A percentile compares a stretch with the other conserved stretches of the same genome.
These are phyloP conservation scores for Acorus gramineus DNA, from an alignment of 106 monocot species.

Conservation along the genomic window DNA sequence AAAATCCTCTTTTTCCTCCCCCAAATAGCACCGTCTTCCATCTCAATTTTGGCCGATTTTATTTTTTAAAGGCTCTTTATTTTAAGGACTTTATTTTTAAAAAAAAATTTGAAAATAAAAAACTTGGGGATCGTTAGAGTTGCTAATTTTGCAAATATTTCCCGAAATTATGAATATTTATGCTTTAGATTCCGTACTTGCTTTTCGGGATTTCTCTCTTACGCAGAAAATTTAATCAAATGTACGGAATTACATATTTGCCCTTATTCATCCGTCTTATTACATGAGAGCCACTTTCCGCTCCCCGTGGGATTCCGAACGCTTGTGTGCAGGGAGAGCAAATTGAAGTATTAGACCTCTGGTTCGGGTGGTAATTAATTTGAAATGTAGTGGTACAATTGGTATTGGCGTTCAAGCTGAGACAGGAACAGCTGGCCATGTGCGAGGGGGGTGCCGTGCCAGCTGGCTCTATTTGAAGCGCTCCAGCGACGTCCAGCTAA, in stretches of 20 bases:
- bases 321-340: too few relatives aligned
- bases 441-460: constrained; percentile 30
- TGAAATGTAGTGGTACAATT: neutral
- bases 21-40: too few relatives aligned
- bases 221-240: constrained; percentile 4
- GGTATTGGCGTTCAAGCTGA: constrained; percentile 4
- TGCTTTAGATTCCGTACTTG: constrained; percentile 25
- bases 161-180: too few relatives aligned
- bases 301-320: too few relatives aligned
- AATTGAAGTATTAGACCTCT: too few relatives aligned
- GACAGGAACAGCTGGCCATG: constrained; percentile 58
- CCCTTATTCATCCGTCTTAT: too few relatives aligned
- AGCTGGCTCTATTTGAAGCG: constrained; percentile 50
- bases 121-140: constrained; percentile 8
- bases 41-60: neutral
- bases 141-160: too few relatives aligned
- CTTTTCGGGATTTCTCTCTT: constrained; percentile 14
- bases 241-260: too few relatives aligned
- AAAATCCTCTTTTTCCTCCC: too few relatives aligned
- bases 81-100: neutral
- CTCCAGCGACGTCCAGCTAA: constrained; percentile 30
- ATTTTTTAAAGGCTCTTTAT: neutral
- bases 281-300: too few relatives aligned
- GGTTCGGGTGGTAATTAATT: neutral
- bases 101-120: constrained; percentile 10